Base-by-base conservation (phyloP, 2,329 filamentous ascomycete genomes). In the Epicoccum nigrum region DNA sequence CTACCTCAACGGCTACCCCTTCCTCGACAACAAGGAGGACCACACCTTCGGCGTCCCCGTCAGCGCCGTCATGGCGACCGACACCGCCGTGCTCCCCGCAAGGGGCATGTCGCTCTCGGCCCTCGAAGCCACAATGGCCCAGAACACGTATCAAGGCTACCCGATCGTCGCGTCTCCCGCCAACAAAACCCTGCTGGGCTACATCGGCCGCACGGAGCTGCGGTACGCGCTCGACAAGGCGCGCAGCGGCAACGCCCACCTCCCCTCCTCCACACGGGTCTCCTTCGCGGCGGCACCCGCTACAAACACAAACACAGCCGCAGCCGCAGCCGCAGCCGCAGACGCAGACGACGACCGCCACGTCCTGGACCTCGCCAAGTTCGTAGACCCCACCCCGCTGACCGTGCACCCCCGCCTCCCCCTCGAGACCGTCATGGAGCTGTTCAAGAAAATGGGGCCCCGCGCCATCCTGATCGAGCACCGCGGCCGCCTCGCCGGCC, bases 371-470 rank as follows among this genome's bases (percentile, higher is more conserved):
- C 90, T 99, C 61, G 88, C 86, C 63, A 86, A 89, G 39, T 97
- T 93, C 68, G 87, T 96, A 44, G 93, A 99, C 70, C 82, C 87
- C 7, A 96, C 92, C 0, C 94, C 94, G 0, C 84, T 99, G 2
- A 89, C 92, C 0, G 92, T 92, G 1, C 94, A 99, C 68, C 94
- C 94, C 0, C 86, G 91, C 1, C 84, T 97, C 1, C 89, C 93
- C 0, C 84, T 99, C 0, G 94, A 99, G 75, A 99, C 94, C 0
- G 93, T 96, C 25, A 97, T 99, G 92, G 94, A 99, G 69, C 81
- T 99, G 9, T 99, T 99, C 79, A 93, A 93, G 72, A 99, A 97
- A 77, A 95, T 99, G 71, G 94, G 94, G 0, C 94, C 93, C 0
- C 85, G 94, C 1, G 92, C 97, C 5, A 93, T 99, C 41, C 81